Conservation (phyloP, 495 filamentous ascomycete species). For the Cenococcum geophilum region DNA sequence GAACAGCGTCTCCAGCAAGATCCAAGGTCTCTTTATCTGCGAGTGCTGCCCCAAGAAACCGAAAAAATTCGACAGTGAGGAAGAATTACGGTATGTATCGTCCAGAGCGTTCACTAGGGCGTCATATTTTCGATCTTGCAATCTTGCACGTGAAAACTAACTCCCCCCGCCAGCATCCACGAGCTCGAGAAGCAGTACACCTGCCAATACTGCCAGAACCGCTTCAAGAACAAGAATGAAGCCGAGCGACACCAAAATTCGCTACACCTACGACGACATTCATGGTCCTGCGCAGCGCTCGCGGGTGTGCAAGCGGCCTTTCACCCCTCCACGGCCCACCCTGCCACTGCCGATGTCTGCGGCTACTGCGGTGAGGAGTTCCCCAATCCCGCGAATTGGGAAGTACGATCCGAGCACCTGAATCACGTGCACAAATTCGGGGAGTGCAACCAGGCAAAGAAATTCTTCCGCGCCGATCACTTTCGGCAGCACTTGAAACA, state of each 20-base stretch:
- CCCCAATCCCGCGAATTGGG: conserved; percentile 73
- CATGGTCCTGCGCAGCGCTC: conserved; percentile 95
- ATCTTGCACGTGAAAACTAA: conserved; percentile 10
- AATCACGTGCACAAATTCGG: conserved; percentile 91
- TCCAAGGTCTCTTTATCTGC: conserved; percentile 64
- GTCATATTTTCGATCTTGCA: conserved; percentile 17
- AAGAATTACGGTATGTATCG: conserved; percentile 72
- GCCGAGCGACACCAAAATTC: conserved; percentile 97
- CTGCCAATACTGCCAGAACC: conserved; percentile 84
- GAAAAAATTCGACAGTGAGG: conserved; percentile 86
- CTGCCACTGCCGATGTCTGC: conserved; percentile 67
- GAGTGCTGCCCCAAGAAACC: conserved; percentile 99
- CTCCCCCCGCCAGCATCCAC: conserved; percentile 51
- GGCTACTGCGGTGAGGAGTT: conserved; percentile 97
- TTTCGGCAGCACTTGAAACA: conserved; percentile 98
- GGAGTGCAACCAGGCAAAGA: conserved; percentile 97
- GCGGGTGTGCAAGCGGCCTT: conserved; percentile 68
- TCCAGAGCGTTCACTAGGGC: conserved; percentile 4
- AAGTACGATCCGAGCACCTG: conserved; percentile 74
- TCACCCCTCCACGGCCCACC: conserved; percentile 61
- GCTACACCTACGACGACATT: conserved; percentile 88
- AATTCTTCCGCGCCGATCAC: conserved; percentile 95
- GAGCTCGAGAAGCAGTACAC: conserved; percentile 94
- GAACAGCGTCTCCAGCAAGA: conserved; percentile 32
- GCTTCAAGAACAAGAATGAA: conserved; percentile 99